phyloP scores from a whole-genome alignment of 2,329 filamentous ascomycete genomes.

The Reticulascus tulasneorum region DNA sequence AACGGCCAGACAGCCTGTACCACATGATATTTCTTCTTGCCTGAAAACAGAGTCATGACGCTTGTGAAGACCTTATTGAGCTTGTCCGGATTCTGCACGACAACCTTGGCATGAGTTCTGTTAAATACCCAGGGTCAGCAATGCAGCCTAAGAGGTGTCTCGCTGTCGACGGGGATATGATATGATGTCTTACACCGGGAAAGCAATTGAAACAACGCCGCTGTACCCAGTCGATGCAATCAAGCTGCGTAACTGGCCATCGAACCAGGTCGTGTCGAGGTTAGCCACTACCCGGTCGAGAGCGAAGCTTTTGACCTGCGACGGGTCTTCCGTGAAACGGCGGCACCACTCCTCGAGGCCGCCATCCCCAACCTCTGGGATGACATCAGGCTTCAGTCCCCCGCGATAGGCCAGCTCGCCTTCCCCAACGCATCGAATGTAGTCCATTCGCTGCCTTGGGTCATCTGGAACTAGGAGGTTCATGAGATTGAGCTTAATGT shows the following conservation, averaged over 20 bases:
- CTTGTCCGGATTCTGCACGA: slow-evolving; percentile 48
- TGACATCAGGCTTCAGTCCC: slow-evolving; percentile 34
- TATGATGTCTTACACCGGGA: no score
- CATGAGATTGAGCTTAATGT: slow-evolving; percentile 52
- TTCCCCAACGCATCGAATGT: slow-evolving; percentile 45
- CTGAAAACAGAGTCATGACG: slow-evolving; percentile 46
- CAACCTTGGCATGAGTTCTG: slow-evolving; percentile 44
- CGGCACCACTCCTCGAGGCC: slow-evolving; percentile 47
- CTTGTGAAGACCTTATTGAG: slow-evolving; percentile 52
- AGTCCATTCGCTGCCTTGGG: slow-evolving; percentile 42
- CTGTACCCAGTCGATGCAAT: slow-evolving; percentile 46
- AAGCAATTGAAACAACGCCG: slow-evolving; percentile 44
- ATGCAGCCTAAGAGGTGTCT: no score
- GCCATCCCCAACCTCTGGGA: slow-evolving; percentile 39
- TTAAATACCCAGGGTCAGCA: no score
- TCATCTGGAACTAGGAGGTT: slow-evolving; percentile 46
- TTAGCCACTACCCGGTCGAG: slow-evolving; percentile 51
- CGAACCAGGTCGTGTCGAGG: slow-evolving; percentile 50
- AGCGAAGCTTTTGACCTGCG: slow-evolving; percentile 43
- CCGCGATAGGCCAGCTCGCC: slow-evolving; percentile 50
- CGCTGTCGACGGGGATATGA: no score
- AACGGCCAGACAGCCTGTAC: slow-evolving; percentile 56
- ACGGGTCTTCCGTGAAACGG: slow-evolving; percentile 41
- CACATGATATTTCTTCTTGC: slow-evolving; percentile 52
- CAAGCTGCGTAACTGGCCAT: slow-evolving; percentile 49